Conservation (phyloP, 2,329 filamentous ascomycete species). For the Diatrype stigma region DNA sequence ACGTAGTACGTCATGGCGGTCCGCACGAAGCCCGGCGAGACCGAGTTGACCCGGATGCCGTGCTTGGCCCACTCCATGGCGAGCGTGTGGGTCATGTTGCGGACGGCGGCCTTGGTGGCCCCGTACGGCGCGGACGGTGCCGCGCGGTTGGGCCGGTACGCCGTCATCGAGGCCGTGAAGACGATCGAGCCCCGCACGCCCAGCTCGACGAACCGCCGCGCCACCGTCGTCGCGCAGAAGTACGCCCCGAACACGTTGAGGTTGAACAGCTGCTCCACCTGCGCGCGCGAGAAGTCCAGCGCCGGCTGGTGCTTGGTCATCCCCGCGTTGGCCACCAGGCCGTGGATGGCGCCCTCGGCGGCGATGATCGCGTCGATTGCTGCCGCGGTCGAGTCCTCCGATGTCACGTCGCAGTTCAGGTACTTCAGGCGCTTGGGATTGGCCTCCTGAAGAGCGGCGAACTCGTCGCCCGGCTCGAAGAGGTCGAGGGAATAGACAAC, state of each 20-base stretch:
- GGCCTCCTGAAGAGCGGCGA: conserved; percentile 33
- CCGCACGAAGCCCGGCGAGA: conserved; percentile 41
- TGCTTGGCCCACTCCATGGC: conserved; percentile 47
- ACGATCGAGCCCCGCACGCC: conserved; percentile 34
- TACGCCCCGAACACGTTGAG: conserved; percentile 45
- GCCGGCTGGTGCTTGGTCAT: conserved; percentile 42
- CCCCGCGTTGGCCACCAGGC: conserved; percentile 37
- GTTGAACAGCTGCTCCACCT: conserved; percentile 37
- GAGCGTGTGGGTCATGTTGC: conserved; percentile 35
- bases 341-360: conserved; percentile 36
- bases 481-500: conserved; percentile 38
- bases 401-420: conserved; percentile 42
- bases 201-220: conserved; percentile 36
- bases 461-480: conserved; percentile 32
- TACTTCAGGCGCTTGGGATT: conserved; percentile 39
- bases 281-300: conserved; percentile 35
- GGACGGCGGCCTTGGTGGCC: conserved; percentile 39
- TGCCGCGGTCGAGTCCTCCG: conserved; percentile 34
- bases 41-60: conserved; percentile 41
- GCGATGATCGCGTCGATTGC: conserved; percentile 37
- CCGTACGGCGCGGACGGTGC: conserved; percentile 47
- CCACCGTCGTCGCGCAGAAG: conserved; percentile 41
- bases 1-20: conserved; percentile 40
- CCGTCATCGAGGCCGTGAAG: conserved; percentile 34
- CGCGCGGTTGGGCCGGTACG: conserved; percentile 44